Conservation (phyloP, 1,139 yeast genomes). For the Geotrichum macrosporum region DNA sequence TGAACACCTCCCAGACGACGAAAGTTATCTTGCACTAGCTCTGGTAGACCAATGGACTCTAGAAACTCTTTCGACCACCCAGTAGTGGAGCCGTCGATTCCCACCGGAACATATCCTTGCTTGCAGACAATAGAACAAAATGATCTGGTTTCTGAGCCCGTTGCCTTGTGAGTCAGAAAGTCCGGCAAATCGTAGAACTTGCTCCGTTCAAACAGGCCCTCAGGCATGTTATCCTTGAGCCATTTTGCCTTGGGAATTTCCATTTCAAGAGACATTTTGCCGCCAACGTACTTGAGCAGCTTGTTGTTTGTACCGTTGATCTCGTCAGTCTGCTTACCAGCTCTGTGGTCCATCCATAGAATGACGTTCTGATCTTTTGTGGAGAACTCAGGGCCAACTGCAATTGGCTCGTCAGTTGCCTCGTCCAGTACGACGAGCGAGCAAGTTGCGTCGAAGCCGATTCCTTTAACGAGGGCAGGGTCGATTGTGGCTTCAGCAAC, state of each 20-base stretch:
- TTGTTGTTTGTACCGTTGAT: constrained; percentile 75
- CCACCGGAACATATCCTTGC: constrained; percentile 90
- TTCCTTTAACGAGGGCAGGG: constrained; percentile 64
- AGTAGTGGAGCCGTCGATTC: constrained; percentile 50
- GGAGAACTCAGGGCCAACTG: constrained; percentile 85
- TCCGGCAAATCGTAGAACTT: constrained; percentile 92
- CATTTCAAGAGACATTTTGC: constrained; percentile 97
- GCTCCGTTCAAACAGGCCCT: constrained; percentile 54
- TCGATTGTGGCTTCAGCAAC: constrained; percentile 71
- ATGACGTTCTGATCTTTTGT: constrained; percentile 75
- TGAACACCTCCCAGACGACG: constrained; percentile 79
- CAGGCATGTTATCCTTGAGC: constrained; percentile 89
- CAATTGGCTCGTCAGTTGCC: constrained; percentile 47
- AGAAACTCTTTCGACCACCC: constrained; percentile 79
- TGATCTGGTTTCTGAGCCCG: constrained; percentile 80
- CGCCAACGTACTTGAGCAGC: constrained; percentile 88
- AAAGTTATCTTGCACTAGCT: constrained; percentile 71
- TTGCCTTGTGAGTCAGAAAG: constrained; percentile 83
- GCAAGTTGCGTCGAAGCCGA: constrained; percentile 97
- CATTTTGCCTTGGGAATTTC: constrained; percentile 89
- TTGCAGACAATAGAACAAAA: constrained; percentile 90
- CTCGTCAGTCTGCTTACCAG: constrained; percentile 73
- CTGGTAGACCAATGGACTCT: constrained; percentile 61
- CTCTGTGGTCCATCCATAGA: constrained; percentile 98
- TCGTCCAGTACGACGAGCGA: constrained; percentile 79